Percentiles rank a stretch among this genome's conserved stretches.
phyloP scores from a whole-genome alignment of 2,329 filamentous ascomycete genomes.

The Trichoderma harzianum region DNA sequence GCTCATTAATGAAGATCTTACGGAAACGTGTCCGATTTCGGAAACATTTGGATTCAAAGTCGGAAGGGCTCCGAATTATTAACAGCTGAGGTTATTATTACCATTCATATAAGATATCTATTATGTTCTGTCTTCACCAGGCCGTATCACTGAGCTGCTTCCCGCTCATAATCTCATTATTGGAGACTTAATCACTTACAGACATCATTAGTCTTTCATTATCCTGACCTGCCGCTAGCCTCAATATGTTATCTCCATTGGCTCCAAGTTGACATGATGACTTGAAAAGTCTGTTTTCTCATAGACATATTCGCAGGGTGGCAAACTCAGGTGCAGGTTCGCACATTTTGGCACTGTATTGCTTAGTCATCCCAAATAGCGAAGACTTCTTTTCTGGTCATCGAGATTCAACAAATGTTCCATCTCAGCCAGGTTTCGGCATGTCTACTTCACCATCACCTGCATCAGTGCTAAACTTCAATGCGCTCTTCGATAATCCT shows the following conservation, averaged over 20 bases:
- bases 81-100: neutral
- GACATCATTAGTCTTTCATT: neutral
- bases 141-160: neutral
- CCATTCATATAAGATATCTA: neutral
- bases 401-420: neutral
- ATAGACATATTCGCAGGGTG: neutral
- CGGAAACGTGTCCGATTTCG: no score
- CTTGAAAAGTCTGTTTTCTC: neutral
- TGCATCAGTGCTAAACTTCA: constrained; percentile 44
- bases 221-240: neutral
- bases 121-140: neutral
- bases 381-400: neutral
- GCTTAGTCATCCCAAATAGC: neutral
- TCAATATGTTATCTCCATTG: neutral
- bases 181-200: neutral
- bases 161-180: neutral
- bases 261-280: neutral
- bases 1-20: no score
- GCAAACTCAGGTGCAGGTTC: neutral
- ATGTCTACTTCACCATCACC: constrained; percentile 33
- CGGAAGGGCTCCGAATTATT: no score
- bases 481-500: constrained; percentile 61
- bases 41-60: no score
- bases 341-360: neutral
- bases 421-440: constrained; percentile 20